These are phyloP conservation scores for Tubosaeta sp. DNA, from an alignment of 768 basidiomycete species.

Conservation along the genomic window DNA sequence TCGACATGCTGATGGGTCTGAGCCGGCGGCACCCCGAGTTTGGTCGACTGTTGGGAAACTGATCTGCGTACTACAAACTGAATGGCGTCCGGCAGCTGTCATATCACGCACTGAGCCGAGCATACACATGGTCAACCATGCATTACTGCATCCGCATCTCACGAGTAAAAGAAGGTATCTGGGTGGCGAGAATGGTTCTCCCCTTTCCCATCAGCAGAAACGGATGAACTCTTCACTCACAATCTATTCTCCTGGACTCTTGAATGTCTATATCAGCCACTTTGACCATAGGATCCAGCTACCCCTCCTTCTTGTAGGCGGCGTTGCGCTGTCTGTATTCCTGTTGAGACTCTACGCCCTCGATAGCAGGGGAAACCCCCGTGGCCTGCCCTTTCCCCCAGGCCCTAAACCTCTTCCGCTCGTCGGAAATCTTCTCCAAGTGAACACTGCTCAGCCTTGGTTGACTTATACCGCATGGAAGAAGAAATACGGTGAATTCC, in stretches of 20 bases:
- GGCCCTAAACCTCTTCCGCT: slow-evolving; percentile 30
- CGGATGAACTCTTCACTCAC: background rate
- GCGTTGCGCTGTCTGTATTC: background rate
- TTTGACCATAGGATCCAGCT: background rate
- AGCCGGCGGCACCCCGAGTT: no score
- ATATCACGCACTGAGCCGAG: background rate
- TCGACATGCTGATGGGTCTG: background rate
- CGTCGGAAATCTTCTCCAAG: slow-evolving; percentile 24
- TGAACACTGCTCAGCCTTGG: slow-evolving; percentile 31
- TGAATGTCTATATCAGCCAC: background rate
- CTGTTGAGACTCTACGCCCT: background rate
- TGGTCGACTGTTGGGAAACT: no score
- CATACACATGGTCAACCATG: background rate
- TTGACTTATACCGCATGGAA: slow-evolving; percentile 33
- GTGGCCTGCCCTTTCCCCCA: slow-evolving; percentile 22
- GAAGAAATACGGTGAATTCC: slow-evolving; percentile 27
- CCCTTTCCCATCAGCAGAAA: background rate
- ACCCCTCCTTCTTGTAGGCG: background rate
- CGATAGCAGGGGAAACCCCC: background rate
- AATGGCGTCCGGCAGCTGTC: background rate
- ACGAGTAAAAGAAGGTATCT: background rate
- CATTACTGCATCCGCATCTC: background rate
- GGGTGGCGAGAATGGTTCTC: background rate
- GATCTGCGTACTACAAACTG: background rate
- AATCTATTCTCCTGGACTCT: background rate